Evolutionary conservation across 2,329 filamentous ascomycete genomes (phyloP).

Genomic region (Emergomyces africanus): DNA sequence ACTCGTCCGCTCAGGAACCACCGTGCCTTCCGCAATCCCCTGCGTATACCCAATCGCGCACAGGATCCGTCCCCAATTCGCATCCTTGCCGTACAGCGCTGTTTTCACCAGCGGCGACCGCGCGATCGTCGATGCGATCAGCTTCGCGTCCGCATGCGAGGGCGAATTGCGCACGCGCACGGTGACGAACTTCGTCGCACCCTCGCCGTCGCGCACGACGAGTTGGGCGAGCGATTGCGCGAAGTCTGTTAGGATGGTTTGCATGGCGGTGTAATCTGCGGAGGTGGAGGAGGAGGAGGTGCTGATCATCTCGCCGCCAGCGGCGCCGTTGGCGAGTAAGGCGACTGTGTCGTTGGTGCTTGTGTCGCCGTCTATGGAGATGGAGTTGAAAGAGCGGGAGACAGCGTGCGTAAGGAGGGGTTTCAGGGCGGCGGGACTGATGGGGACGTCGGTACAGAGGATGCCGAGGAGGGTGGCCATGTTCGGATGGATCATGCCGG

Average conservation of each 20-base stretch:
- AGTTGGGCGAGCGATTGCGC: slow-evolving; percentile 77
- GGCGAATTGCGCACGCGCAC: slow-evolving; percentile 68
- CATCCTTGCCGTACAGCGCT: slow-evolving; percentile 89
- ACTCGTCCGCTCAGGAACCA: slow-evolving; percentile 44
- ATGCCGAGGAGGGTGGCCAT: slow-evolving; percentile 94
- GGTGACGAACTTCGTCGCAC: slow-evolving; percentile 95
- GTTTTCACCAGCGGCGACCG: slow-evolving; percentile 93
- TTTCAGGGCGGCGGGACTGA: slow-evolving; percentile 55
- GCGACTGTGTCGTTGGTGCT: slow-evolving; percentile 96
- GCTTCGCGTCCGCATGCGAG: slow-evolving; percentile 56
- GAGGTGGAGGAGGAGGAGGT: slow-evolving; percentile 31
- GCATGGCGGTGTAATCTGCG: slow-evolving; percentile 58
- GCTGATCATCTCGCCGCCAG: slow-evolving; percentile 54
- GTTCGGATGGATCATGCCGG: slow-evolving; percentile 98
- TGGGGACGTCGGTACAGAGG: slow-evolving; percentile 79
- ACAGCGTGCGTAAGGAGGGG: slow-evolving; percentile 60
- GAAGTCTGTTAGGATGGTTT: slow-evolving; percentile 59
- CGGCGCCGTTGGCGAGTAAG: slow-evolving; percentile 88
- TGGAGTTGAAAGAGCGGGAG: slow-evolving; percentile 84
- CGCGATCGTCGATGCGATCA: slow-evolving; percentile 78
- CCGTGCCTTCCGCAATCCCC: slow-evolving; percentile 30
- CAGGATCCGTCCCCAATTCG: slow-evolving; percentile 95
- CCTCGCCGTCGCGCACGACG: slow-evolving; percentile 90
- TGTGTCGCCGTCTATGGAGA: slow-evolving; percentile 93
- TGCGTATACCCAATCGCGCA: slow-evolving; percentile 80